These are phyloP conservation scores for Tolypocladium paradoxum DNA, from an alignment of 2,329 filamentous ascomycete species.

Conservation along the genomic window DNA sequence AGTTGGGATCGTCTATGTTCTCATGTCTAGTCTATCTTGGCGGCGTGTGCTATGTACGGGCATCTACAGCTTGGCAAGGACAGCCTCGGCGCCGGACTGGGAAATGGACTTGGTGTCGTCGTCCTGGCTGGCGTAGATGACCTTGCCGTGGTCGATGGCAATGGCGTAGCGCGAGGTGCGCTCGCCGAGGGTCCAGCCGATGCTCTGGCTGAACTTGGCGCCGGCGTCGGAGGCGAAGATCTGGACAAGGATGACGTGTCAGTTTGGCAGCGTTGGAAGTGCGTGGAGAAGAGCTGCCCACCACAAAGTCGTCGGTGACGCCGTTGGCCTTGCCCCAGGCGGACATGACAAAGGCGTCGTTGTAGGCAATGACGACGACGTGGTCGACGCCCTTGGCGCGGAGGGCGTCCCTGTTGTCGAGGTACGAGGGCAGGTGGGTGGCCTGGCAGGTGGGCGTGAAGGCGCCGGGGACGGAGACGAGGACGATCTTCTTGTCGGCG, in stretches of 20 bases:
- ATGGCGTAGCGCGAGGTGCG: conserved; percentile 72
- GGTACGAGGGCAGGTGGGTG: conserved; percentile 71
- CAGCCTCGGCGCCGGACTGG: conserved; percentile 41
- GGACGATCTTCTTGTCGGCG: conserved; percentile 44
- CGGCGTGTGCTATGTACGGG: not conserved
- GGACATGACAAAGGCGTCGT: conserved; percentile 80
- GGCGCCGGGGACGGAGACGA: conserved; percentile 53
- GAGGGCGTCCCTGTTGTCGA: conserved; percentile 58
- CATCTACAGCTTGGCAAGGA: conserved; percentile 41
- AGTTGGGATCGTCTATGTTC: not conserved
- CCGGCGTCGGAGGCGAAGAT: conserved; percentile 66
- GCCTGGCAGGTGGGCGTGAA: conserved; percentile 84
- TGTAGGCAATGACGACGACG: conserved; percentile 71
- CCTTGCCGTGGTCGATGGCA: conserved; percentile 72
- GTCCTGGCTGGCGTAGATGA: conserved; percentile 72
- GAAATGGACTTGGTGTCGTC: conserved; percentile 31
- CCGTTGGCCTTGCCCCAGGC: conserved; percentile 85
- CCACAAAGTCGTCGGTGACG: conserved; percentile 56
- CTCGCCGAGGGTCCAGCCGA: conserved; percentile 68
- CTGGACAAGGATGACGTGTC: too few species aligned
- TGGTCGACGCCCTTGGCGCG: conserved; percentile 74
- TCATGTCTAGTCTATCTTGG: conserved; percentile 1
- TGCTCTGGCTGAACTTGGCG: conserved; percentile 62
- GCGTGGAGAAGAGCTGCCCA: conserved; percentile 20
- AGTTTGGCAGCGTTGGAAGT: too few species aligned